Base-by-base conservation (phyloP, 2,329 filamentous ascomycete genomes). In the Sclerotinia subarctica region DNA sequence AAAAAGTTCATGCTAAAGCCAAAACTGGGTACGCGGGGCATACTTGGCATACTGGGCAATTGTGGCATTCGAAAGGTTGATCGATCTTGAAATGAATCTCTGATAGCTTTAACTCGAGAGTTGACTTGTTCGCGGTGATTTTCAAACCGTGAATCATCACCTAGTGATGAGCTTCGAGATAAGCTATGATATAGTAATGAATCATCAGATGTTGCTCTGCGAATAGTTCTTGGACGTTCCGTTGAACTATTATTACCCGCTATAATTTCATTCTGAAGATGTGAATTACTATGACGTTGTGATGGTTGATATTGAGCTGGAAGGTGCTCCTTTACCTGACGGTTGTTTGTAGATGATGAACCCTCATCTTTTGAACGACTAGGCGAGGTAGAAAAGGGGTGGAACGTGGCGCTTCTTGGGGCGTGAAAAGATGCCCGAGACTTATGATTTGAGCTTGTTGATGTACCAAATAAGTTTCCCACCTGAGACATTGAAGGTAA, bases 81-180 rank as follows among this genome's bases (percentile, higher is more conserved):
- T 52, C 85, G 81, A 74, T 97, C 93, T 76, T 93, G 89, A 70
- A 92, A 87, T 76, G 90, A 96, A 77, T 97, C 94, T 76, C 89
- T 91, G 77, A 98, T 91, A 5, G 94, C 94, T 80, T 96, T 96
- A 76, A 95, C 84, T 53, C 94, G 86, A 73, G 91, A 93, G 75
- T 97, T 98, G 72, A 94, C 90, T 81, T 95, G 92, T 70, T 92
- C 90, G 54, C 89, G 87, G 17, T 96, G 88, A 78, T 95, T 84
- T 62, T 90, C 86, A 78, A 95, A 98, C 56, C 89, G 85, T 51
- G 87, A 87, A 74, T 94, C 92, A 76, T 97, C 92, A 2, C 94
- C 94, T 0, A 96, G 83, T 0, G 93, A 96, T 0, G 93, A 95
- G 0, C 90, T 88, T 35, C 88, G 84, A 0, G 94, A 96, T 3